These are phyloP conservation scores for Blastocystis sp. DNA, from an alignment of 352 stramenopile genomes.

Conservation along the genomic window DNA sequence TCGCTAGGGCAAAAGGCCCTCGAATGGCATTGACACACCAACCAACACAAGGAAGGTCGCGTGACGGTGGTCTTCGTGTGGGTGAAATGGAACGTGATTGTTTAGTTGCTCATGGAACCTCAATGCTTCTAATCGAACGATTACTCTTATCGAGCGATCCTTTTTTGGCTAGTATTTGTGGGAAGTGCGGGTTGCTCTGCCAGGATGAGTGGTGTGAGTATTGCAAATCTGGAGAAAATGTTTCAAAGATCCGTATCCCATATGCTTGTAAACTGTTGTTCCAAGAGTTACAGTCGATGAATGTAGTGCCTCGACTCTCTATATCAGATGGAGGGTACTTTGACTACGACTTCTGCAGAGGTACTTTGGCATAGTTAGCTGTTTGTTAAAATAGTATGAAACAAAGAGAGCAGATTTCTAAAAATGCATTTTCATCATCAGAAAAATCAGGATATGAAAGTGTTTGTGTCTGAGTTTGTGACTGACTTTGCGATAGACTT, in stretches of 20 bases:
- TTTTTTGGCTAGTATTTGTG: conserved; percentile 85
- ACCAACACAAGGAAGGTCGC: conserved; percentile 93
- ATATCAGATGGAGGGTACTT: conserved; percentile 77
- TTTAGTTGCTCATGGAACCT: conserved; percentile 97
- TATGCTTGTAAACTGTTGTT: conserved; percentile 98
- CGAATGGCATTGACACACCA: conserved; percentile 86
- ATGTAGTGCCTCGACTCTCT: conserved; percentile 92
- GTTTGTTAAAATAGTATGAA: conserved; percentile 31
- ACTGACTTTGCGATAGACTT: neutral
- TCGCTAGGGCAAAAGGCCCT: conserved; percentile 82
- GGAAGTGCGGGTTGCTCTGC: conserved; percentile 73
- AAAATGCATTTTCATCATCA: neutral
- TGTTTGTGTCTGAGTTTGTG: neutral
- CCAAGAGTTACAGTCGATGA: conserved; percentile 98
- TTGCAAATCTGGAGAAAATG: conserved; percentile 92
- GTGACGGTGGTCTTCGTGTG: conserved; percentile 93
- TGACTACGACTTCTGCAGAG: conserved; percentile 60
- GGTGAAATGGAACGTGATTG: conserved; percentile 99
- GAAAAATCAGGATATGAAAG: neutral
- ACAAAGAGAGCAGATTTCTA: conserved; percentile 22
- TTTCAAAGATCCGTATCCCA: conserved; percentile 91
- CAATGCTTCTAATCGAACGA: conserved; percentile 97
- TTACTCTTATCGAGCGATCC: conserved; percentile 98
- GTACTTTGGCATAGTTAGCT: neutral
- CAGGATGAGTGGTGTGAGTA: conserved; percentile 93